Conservation (phyloP, 2,329 filamentous ascomycete species). For the Ascochyta koolunga region DNA sequence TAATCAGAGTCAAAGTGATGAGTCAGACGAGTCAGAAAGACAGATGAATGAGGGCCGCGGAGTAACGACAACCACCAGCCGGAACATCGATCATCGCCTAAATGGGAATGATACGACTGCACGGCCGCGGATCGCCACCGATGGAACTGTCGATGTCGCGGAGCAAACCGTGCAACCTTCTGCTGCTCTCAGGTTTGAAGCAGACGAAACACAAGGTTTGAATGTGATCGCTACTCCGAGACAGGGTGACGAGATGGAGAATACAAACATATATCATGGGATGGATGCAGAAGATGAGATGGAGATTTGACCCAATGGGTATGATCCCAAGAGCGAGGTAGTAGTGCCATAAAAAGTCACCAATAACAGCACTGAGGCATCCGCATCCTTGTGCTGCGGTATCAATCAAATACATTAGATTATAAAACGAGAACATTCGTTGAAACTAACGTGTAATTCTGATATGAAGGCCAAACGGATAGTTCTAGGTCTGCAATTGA, state of each 20-base stretch:
- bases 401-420: too few species aligned
- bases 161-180: not conserved
- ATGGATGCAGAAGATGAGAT: constrained; percentile 33
- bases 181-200: not conserved
- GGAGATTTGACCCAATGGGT: constrained; percentile 12
- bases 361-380: too few species aligned
- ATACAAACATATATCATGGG: constrained; percentile 18
- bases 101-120: constrained; percentile 30
- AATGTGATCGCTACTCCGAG: not conserved
- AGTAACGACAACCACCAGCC: not conserved
- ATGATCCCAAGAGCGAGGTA: not conserved
- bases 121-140: constrained; percentile 3
- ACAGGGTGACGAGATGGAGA: constrained; percentile 20
- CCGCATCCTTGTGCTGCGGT: too few species aligned
- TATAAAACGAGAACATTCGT: too few species aligned
- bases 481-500: too few species aligned
- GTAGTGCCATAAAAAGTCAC: not conserved
- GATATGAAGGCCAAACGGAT: too few species aligned
- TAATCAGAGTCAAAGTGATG: not conserved
- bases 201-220: not conserved
- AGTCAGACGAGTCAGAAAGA: not conserved
- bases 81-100: constrained; percentile 25
- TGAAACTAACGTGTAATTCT: too few species aligned
- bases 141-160: not conserved
- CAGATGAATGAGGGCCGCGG: not conserved